These are phyloP conservation scores for Fusarium sambucinum DNA, from an alignment of 2,329 filamentous ascomycete species.

Conservation along the genomic window DNA sequence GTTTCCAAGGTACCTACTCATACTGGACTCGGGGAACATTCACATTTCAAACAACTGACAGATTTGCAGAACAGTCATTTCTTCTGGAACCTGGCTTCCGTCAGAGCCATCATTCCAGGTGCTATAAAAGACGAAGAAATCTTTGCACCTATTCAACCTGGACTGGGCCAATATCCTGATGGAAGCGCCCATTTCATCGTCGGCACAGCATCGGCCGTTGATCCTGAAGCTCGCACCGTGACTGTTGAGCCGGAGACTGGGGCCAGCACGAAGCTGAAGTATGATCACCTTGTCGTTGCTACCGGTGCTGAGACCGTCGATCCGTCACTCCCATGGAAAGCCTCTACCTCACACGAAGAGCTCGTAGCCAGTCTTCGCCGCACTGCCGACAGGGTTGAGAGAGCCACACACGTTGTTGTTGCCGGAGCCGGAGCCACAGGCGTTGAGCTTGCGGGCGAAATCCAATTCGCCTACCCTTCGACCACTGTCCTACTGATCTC, in stretches of 20 bases:
- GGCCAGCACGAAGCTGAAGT: slow-evolving; percentile 49
- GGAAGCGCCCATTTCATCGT: slow-evolving; percentile 65
- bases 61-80: slow-evolving; percentile 64
- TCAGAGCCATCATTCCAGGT: slow-evolving; percentile 66
- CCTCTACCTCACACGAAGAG: slow-evolving; percentile 60
- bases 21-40: background rate
- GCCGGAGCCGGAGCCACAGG: slow-evolving; percentile 69
- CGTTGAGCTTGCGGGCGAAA: slow-evolving; percentile 67
- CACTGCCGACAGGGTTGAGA: slow-evolving; percentile 56
- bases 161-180: slow-evolving; percentile 63
- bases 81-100: slow-evolving; percentile 69
- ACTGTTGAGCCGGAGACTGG: slow-evolving; percentile 51
- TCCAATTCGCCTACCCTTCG: slow-evolving; percentile 63
- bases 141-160: slow-evolving; percentile 62
- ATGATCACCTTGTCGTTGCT: slow-evolving; percentile 70
- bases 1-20: slow-evolving; percentile 64
- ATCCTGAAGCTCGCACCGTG: slow-evolving; percentile 57
- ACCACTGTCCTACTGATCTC: slow-evolving; percentile 64
- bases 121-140: slow-evolving; percentile 63
- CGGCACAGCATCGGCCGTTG: slow-evolving; percentile 60
- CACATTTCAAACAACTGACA: background rate
- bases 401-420: slow-evolving; percentile 66
- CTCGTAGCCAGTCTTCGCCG: slow-evolving; percentile 55
- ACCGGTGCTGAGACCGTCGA: slow-evolving; percentile 63
- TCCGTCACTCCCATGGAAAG: slow-evolving; percentile 65